Conservation (phyloP, 371 early-diverging fungal genomes). For the Apophysomyces trapeziformis region DNA sequence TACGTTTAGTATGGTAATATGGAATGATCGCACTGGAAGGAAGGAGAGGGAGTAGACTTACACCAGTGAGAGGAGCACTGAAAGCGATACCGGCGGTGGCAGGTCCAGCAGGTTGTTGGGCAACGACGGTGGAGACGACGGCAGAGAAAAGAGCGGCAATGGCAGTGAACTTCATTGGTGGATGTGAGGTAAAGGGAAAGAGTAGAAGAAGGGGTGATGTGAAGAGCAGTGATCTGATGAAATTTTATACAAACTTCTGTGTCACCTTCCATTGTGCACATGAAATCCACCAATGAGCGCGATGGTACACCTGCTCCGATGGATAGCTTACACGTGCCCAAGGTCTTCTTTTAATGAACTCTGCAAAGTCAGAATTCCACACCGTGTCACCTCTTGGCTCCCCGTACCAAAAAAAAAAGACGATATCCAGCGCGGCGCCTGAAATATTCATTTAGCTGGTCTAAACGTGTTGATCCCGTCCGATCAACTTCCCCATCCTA, state of each 20-base stretch:
- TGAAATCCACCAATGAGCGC: constrained; percentile 10
- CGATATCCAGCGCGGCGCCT: neutral
- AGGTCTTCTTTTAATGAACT: neutral
- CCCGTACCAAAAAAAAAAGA: neutral
- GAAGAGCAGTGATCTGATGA: constrained; percentile 8
- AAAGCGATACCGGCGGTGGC: constrained; percentile 18
- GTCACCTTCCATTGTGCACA: constrained; percentile 11
- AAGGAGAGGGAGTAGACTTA: constrained; percentile 1
- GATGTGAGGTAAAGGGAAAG: constrained; percentile 3
- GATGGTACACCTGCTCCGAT: neutral
- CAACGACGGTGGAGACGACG: constrained; percentile 15
- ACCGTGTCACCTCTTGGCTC: constrained; percentile 10
- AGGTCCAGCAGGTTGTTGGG: constrained; percentile 1
- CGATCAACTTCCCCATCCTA: no score
- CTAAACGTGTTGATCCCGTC: no score
- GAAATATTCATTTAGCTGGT: neutral
- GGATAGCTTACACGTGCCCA: constrained; percentile 8
- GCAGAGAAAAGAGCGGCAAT: constrained; percentile 17
- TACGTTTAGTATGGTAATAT: neutral
- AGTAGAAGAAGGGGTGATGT: constrained; percentile 13
- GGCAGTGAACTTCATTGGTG: constrained; percentile 20
- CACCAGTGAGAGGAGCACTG: constrained; percentile 15
- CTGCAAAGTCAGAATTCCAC: constrained; percentile 2
- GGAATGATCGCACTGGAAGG: neutral
- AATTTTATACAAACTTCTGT: constrained; percentile 2